phyloP scores from a whole-genome alignment of 345 rosid genomes.

The Euphorbia tirucalli region DNA sequence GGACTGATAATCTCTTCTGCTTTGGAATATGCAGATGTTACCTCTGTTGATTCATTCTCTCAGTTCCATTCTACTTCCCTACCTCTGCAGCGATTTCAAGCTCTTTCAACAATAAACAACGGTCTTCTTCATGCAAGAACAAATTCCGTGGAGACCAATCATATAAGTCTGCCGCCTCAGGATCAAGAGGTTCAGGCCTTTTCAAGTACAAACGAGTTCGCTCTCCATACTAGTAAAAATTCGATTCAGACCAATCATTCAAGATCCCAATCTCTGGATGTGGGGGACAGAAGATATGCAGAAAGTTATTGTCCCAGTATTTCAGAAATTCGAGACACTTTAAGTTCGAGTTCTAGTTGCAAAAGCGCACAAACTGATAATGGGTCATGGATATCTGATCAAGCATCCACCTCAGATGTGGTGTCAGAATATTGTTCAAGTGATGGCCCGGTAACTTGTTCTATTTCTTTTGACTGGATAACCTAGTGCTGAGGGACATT shows the following conservation, averaged over 20 bases:
- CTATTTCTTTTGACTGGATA: conserved; percentile 11
- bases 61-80: conserved; percentile 49
- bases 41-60: conserved; percentile 40
- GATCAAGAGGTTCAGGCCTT: conserved; percentile 43
- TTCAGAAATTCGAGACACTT: conserved; percentile 34
- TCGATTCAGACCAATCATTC: conserved; percentile 40
- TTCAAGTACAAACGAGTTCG: conserved; percentile 42
- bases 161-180: conserved; percentile 45
- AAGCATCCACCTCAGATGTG: conserved; percentile 50
- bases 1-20: conserved; percentile 11
- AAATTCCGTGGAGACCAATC: conserved; percentile 36
- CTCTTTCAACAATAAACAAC: conserved; percentile 57
- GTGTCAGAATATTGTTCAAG: conserved; percentile 40
- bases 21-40: conserved; percentile 35
- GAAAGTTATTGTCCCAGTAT: conserved; percentile 33
- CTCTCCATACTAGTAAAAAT: conserved; percentile 34
- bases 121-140: conserved; percentile 36
- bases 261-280: conserved; percentile 42
- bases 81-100: conserved; percentile 55
- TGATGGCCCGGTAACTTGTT: conserved; percentile 51
- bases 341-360: conserved; percentile 40
- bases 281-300: conserved; percentile 36
- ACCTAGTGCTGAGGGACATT: not conserved
- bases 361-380: conserved; percentile 43
- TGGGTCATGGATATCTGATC: conserved; percentile 48